phyloP scores from a whole-genome alignment of 345 rosid species.

The Bruguiera parviflora region DNA sequence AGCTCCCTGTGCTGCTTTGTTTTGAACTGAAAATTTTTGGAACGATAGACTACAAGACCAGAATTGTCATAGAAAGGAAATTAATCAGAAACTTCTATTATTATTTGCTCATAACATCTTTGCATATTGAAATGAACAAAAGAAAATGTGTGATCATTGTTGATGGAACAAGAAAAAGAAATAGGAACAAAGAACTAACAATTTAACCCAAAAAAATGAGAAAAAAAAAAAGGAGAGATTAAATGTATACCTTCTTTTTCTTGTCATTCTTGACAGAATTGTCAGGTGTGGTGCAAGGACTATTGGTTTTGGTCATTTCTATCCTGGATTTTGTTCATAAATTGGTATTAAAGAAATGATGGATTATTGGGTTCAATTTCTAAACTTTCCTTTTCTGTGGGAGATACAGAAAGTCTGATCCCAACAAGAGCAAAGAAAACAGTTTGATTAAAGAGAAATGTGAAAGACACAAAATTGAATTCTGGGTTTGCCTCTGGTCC shows the following conservation, averaged over 20 bases:
- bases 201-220: not conserved
- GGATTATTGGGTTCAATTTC: not conserved
- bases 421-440: not conserved
- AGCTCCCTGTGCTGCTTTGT: slow-evolving; percentile 35
- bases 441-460: not conserved
- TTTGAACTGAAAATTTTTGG: slow-evolving; percentile 72
- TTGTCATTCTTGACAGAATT: slow-evolving; percentile 53
- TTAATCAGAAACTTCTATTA: not conserved
- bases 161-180: not conserved
- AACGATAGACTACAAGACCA: slow-evolving; percentile 40
- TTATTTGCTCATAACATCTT: not conserved
- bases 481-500: slow-evolving; percentile 15
- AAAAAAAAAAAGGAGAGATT: not conserved
- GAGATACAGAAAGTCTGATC: not conserved
- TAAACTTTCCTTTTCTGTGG: not conserved
- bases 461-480: not conserved
- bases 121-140: not conserved
- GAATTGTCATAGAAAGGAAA: not conserved
- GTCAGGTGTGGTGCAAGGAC: slow-evolving; percentile 22
- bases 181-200: not conserved
- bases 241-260: slow-evolving; percentile 64
- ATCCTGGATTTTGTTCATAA: slow-evolving; percentile 29
- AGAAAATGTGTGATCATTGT: not conserved
- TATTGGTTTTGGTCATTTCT: slow-evolving; percentile 34
- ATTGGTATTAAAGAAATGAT: not conserved